Base-by-base conservation (phyloP, 345 rosid genomes). In the Ricinus communis region DNA sequence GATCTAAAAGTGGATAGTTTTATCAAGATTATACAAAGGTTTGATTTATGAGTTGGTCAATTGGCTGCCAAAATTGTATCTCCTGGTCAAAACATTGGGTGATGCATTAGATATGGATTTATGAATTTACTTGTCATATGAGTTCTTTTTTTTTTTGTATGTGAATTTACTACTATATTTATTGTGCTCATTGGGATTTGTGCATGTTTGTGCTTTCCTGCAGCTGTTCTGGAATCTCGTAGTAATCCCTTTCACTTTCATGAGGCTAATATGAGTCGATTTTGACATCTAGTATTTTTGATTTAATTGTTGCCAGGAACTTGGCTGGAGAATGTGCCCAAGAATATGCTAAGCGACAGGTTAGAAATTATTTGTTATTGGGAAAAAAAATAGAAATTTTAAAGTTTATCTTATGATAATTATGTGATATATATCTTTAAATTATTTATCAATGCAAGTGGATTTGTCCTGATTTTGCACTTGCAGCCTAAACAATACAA, bases 301-400 rank as follows among this genome's bases (percentile, higher is more conserved):
- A 14, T 73, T 49, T 73, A 0, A 71, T 70, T 73, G 22, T 45
- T 13, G 9, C 70, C 76, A 86, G 96, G 91, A 95, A 92, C 78
- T 81, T 95, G 80, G 97, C 97, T 5, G 92, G 98, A 60, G 99
- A 96, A 87, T 88, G 91, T 77, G 77, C 88, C 12, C 81, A 86
- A 73, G 99, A 93, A 76, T 88, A 88, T 83, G 62, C 84, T 11
- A 86, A 81, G 77, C 85, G 91, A 38, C 93, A 85, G 93, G 98
- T 92, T 77, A 74, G 85, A 40, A 75, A 71, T 31, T 28, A 6
- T 31, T 27, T 33, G 36, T n/a, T n/a, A n/a, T n/a, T n/a, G n/a
- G n/a, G n/a, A n/a, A n/a, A n/a, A n/a, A n/a, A n/a, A n/a, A n/a
- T n/a, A n/a, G n/a, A n/a, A n/a, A n/a, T n/a, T n/a, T n/a, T n/a